These are phyloP conservation scores for Plasmodium gonderi DNA, from an alignment of 169 alveolate species.

Conservation along the genomic window DNA sequence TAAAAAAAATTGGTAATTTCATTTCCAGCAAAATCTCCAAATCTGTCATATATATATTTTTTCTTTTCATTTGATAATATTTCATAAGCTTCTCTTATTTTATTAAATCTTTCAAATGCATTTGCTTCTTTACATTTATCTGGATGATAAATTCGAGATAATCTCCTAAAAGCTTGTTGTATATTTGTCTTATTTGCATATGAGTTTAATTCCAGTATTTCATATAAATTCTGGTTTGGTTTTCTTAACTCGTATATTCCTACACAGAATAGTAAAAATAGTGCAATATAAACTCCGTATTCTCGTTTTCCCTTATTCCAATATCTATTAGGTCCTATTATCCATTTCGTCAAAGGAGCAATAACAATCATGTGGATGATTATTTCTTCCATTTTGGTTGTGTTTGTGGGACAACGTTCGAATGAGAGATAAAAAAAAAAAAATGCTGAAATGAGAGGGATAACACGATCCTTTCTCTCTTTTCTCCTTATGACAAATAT, in stretches of 20 bases:
- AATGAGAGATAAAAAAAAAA: neutral
- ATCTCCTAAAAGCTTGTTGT: constrained; percentile 58
- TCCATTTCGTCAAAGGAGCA: constrained; percentile 74
- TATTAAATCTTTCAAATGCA: constrained; percentile 88
- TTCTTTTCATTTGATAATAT: constrained; percentile 90
- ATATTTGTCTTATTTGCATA: constrained; percentile 42
- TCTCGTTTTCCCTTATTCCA: constrained; percentile 73
- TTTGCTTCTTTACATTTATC: constrained; percentile 88
- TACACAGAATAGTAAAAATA: constrained; percentile 37
- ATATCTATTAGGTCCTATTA: constrained; percentile 45
- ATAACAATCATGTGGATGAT: constrained; percentile 64
- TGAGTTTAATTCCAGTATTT: constrained; percentile 25
- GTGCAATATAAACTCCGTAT: constrained; percentile 64
- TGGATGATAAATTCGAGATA: constrained; percentile 92
- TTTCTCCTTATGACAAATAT: too few relatives aligned
- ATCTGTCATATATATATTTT: constrained; percentile 90
- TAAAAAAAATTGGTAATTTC: constrained; percentile 66
- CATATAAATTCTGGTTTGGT: constrained; percentile 59
- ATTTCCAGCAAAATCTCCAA: constrained; percentile 91
- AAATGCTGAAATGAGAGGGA: neutral
- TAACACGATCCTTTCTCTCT: too few relatives aligned
- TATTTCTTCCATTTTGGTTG: constrained; percentile 64
- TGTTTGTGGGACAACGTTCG: neutral
- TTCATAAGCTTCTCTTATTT: constrained; percentile 94
- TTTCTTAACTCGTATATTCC: constrained; percentile 65